Percentiles rank a stretch among this genome's conserved stretches.
These are phyloP conservation scores for Nemania sp. DNA, from an alignment of 2,329 filamentous ascomycete genomes.

Conservation along the genomic window DNA sequence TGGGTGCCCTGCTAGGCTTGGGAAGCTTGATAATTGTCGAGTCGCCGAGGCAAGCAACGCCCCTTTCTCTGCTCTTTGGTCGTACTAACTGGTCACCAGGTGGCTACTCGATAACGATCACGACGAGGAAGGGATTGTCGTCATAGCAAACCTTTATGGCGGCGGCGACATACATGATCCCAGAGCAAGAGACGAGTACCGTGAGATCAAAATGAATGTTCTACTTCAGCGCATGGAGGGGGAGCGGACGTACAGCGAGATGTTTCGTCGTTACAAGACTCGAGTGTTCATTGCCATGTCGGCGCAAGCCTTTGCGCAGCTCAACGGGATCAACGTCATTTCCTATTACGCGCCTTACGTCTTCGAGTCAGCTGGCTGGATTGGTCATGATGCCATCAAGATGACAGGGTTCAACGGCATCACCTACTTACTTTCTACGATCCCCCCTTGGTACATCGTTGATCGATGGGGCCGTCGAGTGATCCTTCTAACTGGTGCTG, in stretches of 20 bases:
- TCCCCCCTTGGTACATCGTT: constrained; percentile 96
- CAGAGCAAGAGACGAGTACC: constrained; percentile 92
- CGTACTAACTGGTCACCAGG: constrained; percentile 54
- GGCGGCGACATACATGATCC: constrained; percentile 92
- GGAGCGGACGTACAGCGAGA: constrained; percentile 86
- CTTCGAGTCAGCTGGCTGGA: constrained; percentile 96
- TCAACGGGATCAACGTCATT: constrained; percentile 99
- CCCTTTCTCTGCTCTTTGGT: background rate
- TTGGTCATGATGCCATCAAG: constrained; percentile 84
- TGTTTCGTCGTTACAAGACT: constrained; percentile 91
- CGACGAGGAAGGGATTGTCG: constrained; percentile 96
- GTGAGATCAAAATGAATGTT: constrained; percentile 98
- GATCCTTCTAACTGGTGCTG: constrained; percentile 86
- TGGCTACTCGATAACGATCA: constrained; percentile 98
- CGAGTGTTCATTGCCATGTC: constrained; percentile 99
- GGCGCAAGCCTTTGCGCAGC: constrained; percentile 89
- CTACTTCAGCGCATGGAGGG: constrained; percentile 92
- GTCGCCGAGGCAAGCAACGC: constrained; percentile 74
- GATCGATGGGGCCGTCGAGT: constrained; percentile 88
- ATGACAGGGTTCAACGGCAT: constrained; percentile 97
- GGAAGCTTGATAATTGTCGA: constrained; percentile 95
- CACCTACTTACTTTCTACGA: constrained; percentile 87
- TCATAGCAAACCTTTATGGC: constrained; percentile 96
- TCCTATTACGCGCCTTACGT: constrained; percentile 98
- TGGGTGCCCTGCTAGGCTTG: constrained; percentile 83